Base-by-base conservation (phyloP, 2,329 filamentous ascomycete genomes). In the Aspergillus sp. region DNA sequence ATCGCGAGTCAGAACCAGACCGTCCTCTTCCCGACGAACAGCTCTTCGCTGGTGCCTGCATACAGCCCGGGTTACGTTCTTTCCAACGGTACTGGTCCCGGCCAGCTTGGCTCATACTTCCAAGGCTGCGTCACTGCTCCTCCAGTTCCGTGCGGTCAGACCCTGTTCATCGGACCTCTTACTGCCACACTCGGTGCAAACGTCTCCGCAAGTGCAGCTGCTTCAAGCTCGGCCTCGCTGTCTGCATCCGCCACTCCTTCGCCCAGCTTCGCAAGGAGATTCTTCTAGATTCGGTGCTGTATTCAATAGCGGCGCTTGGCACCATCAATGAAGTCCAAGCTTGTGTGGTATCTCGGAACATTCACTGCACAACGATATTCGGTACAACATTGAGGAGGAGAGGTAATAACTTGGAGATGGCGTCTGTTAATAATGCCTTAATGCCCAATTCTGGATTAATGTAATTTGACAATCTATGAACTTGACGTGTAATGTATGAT, bases 11-110 rank as follows among this genome's bases (percentile, higher is more conserved):
- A 65, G 36, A 59, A 65, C 5, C 49, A 59, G 28, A 38, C 60
- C 4, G 49, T 58, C 5, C 21, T 66, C 28, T 72, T 70, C 57
- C 62, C 58, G 12, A 36, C 59, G 12, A 73, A 68, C 55, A 56
- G 54, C 59, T 61, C 63, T 43, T 67, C 67, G 2, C 50, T 72
- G 41, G 43, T 70, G 13, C 57, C 64, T 6, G 70, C 70, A 3
- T 73, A 67, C 45, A 60, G 59, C 5, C 70, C 70, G 0, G 56
- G 47, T 10, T 65, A 68, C 51, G 60, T 73, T 3, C 63, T 73
- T 30, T 55, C 57, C n/a, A 32, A 55, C 5, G 62, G 63, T 3
- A 67, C 63, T 52, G 30, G 65, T 45, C 63, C 67, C 17, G 70
- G 70, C 9, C 64, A 64, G 41, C 63, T 73, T 3, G 70, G 70